These are phyloP conservation scores for Fonsecaea nubica DNA, from an alignment of 2,329 filamentous ascomycete genomes.

Conservation along the genomic window DNA sequence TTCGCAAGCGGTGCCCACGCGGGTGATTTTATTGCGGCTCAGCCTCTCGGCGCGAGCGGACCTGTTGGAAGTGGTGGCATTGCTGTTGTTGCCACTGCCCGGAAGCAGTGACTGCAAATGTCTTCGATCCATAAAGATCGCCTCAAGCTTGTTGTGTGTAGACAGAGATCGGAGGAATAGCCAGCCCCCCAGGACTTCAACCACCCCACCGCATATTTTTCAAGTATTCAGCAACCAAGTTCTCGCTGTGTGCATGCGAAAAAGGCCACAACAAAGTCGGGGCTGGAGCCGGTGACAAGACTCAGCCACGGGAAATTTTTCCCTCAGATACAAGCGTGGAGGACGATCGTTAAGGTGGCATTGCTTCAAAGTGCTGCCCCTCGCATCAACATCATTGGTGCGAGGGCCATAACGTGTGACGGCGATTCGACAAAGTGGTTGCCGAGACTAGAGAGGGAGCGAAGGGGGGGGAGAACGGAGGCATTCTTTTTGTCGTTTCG, in stretches of 20 bases:
- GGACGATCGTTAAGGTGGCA: background rate
- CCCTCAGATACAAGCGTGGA: background rate
- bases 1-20: slow-evolving; percentile 4
- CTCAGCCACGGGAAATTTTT: background rate
- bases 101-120: background rate
- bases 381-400: background rate
- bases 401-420: background rate
- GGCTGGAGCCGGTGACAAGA: background rate
- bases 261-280: background rate
- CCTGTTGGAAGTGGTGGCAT: background rate
- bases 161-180: background rate
- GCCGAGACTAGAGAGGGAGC: background rate
- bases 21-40: background rate
- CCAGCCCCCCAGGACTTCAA: background rate
- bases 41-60: background rate
- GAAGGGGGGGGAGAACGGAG: no score
- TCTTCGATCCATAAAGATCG: background rate
- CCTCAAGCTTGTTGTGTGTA: background rate
- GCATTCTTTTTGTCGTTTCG: no score
- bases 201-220: background rate
- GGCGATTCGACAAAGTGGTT: background rate
- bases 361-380: background rate
- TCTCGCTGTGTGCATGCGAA: background rate
- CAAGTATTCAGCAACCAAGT: background rate
- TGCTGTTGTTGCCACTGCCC: background rate